Evolutionary conservation across 129 eudicot genomes (phyloP).

Genomic region (Silybum marianum): DNA sequence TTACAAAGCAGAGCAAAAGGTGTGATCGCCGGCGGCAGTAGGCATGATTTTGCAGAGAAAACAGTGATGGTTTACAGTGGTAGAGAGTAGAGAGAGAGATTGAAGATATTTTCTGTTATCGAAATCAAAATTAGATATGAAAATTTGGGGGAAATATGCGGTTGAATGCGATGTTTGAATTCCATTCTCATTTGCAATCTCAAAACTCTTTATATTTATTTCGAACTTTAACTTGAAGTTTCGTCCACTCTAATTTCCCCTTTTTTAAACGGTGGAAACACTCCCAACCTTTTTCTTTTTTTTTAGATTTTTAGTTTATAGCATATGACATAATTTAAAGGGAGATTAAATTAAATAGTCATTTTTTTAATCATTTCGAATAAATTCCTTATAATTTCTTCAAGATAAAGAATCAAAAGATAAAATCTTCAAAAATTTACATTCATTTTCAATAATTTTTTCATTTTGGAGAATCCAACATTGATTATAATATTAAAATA

Average conservation of each 20-base stretch:
- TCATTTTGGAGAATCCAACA: too few relatives aligned
- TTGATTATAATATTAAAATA: too few relatives aligned
- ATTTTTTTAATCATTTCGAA: too few relatives aligned
- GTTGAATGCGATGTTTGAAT: constrained; percentile 21
- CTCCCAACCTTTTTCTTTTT: not conserved
- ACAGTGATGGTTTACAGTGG: not conserved
- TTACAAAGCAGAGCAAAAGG: not conserved
- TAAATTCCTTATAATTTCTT: too few relatives aligned
- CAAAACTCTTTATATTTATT: not conserved
- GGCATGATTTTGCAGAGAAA: constrained; percentile 3
- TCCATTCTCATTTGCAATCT: not conserved
- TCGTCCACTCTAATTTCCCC: constrained; percentile 5
- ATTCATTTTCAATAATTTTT: too few relatives aligned
- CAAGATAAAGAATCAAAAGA: too few relatives aligned
- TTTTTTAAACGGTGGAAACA: constrained; percentile 12
- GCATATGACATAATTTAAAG: too few relatives aligned
- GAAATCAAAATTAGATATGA: constrained; percentile 4
- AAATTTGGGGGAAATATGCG: constrained; percentile 12
- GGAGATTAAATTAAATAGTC: too few relatives aligned
- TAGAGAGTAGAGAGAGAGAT: not conserved
- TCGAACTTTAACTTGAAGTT: constrained; percentile 21
- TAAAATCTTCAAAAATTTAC: too few relatives aligned
- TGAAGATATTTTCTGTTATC: constrained; percentile 12
- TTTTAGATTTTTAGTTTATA: too few relatives aligned
- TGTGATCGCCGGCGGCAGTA: constrained; percentile 7